Base-by-base conservation (phyloP, 2,329 filamentous ascomycete species). In the Trichoderma guizhouense region DNA sequence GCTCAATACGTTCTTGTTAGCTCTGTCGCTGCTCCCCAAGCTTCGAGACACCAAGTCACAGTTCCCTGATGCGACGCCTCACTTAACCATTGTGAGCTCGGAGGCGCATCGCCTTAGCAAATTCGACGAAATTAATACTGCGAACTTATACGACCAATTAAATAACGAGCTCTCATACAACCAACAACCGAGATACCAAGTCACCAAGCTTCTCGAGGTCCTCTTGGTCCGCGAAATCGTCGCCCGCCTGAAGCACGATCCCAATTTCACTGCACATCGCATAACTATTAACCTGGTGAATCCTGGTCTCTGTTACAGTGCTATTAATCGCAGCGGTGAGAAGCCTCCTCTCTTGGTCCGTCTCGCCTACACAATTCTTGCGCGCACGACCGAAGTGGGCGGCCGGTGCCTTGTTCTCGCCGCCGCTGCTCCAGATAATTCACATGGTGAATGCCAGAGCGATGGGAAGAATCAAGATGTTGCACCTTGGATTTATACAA, bases 201-300 rank as follows among this genome's bases (percentile, higher is more conserved):
- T 43, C 7, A 43, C 39, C 3, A 43, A 43, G 18, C 39, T 43
- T 43, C 39, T 43, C 39, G 39, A 43, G 15, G 18, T 43, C 0
- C 39, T 43, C 39, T 43, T 43, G 15, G 39, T 43, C 15, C 39
- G 39, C 15, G 39, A 43, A 43, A 43, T 43, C 39, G 39, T 43
- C 39, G 7, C 18, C 18, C 39, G 39, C 3, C 15, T 43, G 5
- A 43, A 43, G 18, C 39, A 9, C 39, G 3, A 43, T 2, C n/a
- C 39, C 39, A n/a, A 43, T 2, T 43, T 0, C 0, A n/a, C 7
- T 9, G 1, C 7, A 0, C 15, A n/a, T n/a, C 15, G 5, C 39
- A n/a, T 18, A 43, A 43, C 39, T 9, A 43, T 43, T 1, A 43
- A 43, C 0, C 7, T 43, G 7, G 39, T 43, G 3, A 43, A 43